Conservation (phyloP, 225 moss, liverwort and hornwort species). For the Pleurozium schreberi region DNA sequence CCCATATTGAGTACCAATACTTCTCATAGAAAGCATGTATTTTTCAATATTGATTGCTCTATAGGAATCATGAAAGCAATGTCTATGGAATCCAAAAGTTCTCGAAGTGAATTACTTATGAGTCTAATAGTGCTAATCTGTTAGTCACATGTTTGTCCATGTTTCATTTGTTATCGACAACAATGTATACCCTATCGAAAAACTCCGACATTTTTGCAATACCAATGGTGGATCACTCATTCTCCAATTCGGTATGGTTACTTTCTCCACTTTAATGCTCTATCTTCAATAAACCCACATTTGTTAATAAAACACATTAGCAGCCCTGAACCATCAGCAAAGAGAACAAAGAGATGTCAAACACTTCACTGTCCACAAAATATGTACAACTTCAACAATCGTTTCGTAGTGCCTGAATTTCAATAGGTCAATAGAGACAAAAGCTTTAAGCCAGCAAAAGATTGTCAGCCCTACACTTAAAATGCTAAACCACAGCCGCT, state of each 20-base stretch:
- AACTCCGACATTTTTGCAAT: not conserved
- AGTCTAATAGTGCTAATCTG: not conserved
- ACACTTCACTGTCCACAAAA: not conserved
- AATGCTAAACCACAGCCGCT: not conserved
- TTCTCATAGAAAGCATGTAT: not conserved
- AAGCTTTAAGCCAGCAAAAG: not conserved
- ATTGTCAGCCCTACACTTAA: not conserved
- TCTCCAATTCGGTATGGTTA: not conserved
- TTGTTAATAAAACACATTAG: conserved; percentile 96
- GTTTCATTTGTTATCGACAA: not conserved
- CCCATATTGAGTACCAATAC: not conserved
- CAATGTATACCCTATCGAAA: not conserved
- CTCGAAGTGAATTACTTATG: not conserved
- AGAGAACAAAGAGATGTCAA: not conserved
- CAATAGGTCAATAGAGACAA: not conserved
- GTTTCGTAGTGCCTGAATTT: not conserved
- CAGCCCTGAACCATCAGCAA: conserved; percentile 57
- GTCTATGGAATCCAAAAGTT: not conserved
- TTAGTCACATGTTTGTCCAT: not conserved
- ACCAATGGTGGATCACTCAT: not conserved
- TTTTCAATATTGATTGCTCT: not conserved
- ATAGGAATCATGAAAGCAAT: not conserved
- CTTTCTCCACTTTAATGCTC: not conserved
- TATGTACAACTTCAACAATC: not conserved
- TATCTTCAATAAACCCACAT: not conserved